These are phyloP conservation scores for Ziziphus jujuba DNA, from an alignment of 306 rosid species.

Conservation along the genomic window DNA sequence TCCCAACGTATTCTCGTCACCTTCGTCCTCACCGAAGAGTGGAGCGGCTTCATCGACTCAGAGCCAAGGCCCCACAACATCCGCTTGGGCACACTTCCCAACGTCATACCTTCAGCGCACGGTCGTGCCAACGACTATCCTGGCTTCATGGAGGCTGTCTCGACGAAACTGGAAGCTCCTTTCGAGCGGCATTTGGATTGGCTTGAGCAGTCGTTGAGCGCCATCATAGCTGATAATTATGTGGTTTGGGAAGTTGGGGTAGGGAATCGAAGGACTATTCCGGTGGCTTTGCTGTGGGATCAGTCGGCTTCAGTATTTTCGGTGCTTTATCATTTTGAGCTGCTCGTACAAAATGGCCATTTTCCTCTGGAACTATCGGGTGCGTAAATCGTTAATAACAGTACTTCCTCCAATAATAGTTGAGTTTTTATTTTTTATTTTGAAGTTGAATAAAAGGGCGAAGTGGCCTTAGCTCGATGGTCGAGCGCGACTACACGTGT, in stretches of 20 bases:
- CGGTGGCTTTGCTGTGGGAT: constrained; percentile 46
- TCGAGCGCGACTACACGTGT: no score
- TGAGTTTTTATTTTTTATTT: no score
- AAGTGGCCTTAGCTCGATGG: no score
- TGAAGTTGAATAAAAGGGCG: no score
- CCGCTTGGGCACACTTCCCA: constrained; percentile 20
- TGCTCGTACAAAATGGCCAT: constrained; percentile 27
- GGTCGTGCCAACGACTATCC: constrained; percentile 23
- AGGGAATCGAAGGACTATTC: constrained; percentile 35
- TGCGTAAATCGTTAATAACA: background rate
- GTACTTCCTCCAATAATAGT: no score
- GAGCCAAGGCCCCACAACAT: constrained; percentile 29
- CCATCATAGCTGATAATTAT: constrained; percentile 15
- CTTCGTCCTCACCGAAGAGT: constrained; percentile 48
- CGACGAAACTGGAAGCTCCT: constrained; percentile 35
- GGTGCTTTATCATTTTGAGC: constrained; percentile 13
- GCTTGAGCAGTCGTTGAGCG: constrained; percentile 21
- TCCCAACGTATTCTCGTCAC: constrained; percentile 24
- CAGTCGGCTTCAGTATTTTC: constrained; percentile 34
- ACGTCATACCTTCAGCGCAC: constrained; percentile 40
- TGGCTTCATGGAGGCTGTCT: constrained; percentile 24
- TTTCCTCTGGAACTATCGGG: constrained; percentile 34
- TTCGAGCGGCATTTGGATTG: constrained; percentile 29
- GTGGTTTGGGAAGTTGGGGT: constrained; percentile 31
- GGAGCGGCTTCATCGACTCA: constrained; percentile 37